These are phyloP conservation scores for Delitschia confertaspora DNA, from an alignment of 495 filamentous ascomycete genomes.

Conservation along the genomic window DNA sequence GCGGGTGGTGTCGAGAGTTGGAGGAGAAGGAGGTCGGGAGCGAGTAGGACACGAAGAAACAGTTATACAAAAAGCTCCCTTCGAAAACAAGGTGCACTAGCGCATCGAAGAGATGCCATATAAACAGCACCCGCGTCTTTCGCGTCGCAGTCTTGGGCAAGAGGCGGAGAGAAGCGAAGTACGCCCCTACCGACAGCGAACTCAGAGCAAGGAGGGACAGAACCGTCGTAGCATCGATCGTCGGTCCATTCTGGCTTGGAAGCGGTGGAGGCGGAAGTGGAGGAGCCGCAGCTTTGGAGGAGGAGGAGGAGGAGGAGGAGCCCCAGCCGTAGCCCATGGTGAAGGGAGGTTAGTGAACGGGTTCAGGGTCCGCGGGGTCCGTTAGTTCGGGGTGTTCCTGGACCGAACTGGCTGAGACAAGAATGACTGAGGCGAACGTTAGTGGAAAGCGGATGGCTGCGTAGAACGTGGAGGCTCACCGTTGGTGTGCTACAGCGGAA, in stretches of 20 bases:
- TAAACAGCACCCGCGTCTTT: slow-evolving; percentile 64
- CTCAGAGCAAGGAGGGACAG: slow-evolving; percentile 46
- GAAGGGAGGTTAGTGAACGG: no score
- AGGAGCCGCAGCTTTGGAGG: not conserved
- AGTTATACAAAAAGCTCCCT: slow-evolving; percentile 84
- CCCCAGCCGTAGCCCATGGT: not conserved
- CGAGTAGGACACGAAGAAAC: slow-evolving; percentile 61
- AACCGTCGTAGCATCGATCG: slow-evolving; percentile 42
- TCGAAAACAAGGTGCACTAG: slow-evolving; percentile 85
- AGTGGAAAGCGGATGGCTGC: no score
- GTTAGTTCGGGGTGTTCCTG: no score
- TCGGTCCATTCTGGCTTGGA: slow-evolving; percentile 17
- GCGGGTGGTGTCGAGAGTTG: slow-evolving; percentile 17
- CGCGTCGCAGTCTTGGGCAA: slow-evolving; percentile 41
- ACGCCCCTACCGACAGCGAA: slow-evolving; percentile 47
- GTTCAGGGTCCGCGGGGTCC: no score
- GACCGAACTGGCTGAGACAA: no score
- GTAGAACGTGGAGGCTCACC: no score
- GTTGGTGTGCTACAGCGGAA: no score
- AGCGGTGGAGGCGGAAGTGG: slow-evolving; percentile 2
- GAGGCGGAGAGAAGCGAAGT: slow-evolving; percentile 37
- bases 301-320: not conserved
- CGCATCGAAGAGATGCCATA: slow-evolving; percentile 91
- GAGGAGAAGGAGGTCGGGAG: slow-evolving; percentile 23
- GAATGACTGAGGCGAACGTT: no score